These are phyloP conservation scores for Quercus rubra DNA, from an alignment of 306 rosid genomes.

Conservation along the genomic window DNA sequence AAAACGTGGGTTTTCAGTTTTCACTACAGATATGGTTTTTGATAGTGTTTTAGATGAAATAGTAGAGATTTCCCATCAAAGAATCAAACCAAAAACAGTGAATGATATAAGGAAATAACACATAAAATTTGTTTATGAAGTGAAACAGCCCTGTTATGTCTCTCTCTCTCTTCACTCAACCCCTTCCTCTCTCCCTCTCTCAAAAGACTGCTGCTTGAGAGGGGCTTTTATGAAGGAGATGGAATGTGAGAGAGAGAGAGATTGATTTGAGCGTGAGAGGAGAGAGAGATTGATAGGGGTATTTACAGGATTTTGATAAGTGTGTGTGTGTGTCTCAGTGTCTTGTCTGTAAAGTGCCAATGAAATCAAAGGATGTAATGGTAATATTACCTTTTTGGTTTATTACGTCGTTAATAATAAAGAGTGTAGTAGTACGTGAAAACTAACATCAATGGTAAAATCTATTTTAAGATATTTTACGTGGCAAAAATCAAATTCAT, in stretches of 20 bases:
- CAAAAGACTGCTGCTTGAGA: conserved; percentile 47
- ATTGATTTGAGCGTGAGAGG: conserved; percentile 27
- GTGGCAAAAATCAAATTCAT: not conserved
- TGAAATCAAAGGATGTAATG: not conserved
- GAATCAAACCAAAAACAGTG: conserved; percentile 12
- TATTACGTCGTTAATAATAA: not conserved
- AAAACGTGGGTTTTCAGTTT: conserved; percentile 19
- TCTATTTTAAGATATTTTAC: conserved; percentile 4
- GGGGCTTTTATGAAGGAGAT: conserved; percentile 64
- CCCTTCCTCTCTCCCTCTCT: conserved; percentile 15
- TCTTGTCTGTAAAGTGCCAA: not conserved
- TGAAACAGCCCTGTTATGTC: conserved; percentile 6
- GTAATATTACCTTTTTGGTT: too few relatives aligned
- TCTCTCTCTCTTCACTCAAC: conserved; percentile 8
- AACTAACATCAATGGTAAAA: not conserved
- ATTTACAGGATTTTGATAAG: conserved; percentile 32
- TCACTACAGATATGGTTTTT: conserved; percentile 6
- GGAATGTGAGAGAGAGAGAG: conserved; percentile 49
- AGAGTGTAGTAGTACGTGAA: not conserved
- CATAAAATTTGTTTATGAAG: conserved; percentile 18
- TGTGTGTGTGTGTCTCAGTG: not conserved
- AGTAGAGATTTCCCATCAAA: conserved; percentile 3
- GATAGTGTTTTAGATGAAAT: conserved; percentile 5
- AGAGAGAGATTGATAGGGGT: conserved; percentile 15
- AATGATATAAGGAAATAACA: conserved; percentile 26